Base-by-base conservation (phyloP, 306 rosid species). In the Rosa chinensis region DNA sequence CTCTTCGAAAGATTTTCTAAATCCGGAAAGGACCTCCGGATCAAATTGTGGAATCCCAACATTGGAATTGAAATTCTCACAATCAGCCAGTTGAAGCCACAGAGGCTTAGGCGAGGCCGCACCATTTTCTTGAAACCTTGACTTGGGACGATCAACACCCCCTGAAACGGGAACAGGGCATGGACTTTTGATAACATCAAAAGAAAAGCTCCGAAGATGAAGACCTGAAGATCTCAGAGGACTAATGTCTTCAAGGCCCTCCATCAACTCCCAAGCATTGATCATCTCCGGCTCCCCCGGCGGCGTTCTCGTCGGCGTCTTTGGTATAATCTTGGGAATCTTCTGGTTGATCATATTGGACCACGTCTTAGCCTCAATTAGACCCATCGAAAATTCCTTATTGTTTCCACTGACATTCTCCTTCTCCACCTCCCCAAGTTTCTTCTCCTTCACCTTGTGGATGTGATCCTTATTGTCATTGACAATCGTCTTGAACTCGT, bases 191-290 rank as follows among this genome's bases (percentile, higher is more conserved):
- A 84, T 73, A 23, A 87, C 68, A 78, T 91, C 90, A 28, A 93
- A 95, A 35, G 97, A 95, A 78, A 95, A 87, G 84, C 93, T 90
- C 55, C 89, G 77, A 50, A 84, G 49, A 28, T 80, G 92, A 37
- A 78, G 90, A 74, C 52, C 72, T 18, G 98, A 95, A 28, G 97
- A 88, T 61, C 91, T 75, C 18, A 85, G 79, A 49, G 99, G 96
- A 56, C 90, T 89, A 2, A 42, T 70, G 5, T 93, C 99, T 77
- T 96, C 99, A 23, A 96, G 97, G 1, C 99, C 99, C 85, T 89
- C 99, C 99, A 93, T 93, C 9, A 96, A 77, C 82, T 96, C 98
- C 98, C 99, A 93, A 28, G 87, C 75, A 74, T 96, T 87, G 84
- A 95, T 95, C n/a, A 86, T 88, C 85, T 95, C 99, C 8, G 93